These are phyloP conservation scores for Bolboschoenus planiculmis DNA, from an alignment of 176 grass and related monocot species.

Conservation along the genomic window DNA sequence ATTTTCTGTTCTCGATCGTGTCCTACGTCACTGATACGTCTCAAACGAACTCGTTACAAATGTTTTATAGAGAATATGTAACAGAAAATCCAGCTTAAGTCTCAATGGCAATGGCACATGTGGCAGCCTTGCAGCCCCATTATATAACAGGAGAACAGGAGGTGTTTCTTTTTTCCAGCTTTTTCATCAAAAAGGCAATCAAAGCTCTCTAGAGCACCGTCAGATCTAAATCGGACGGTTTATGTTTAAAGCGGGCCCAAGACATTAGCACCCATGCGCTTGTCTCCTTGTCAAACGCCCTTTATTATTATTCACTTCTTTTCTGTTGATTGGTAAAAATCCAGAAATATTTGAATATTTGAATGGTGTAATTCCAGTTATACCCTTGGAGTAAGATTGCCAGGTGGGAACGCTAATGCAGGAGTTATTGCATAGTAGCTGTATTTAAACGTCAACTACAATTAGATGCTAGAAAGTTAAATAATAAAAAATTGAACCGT, in stretches of 20 bases:
- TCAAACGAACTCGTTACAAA: not conserved
- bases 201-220: not conserved
- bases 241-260: constrained; percentile 24
- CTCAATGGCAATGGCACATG: not conserved
- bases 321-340: not conserved
- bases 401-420: not conserved
- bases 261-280: constrained; percentile 15
- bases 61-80: not conserved
- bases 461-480: too few relatives aligned
- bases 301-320: not conserved
- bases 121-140: constrained; percentile 13
- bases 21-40: not conserved
- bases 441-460: not conserved
- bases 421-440: not conserved
- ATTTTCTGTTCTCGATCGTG: not conserved
- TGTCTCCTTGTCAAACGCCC: constrained; percentile 3
- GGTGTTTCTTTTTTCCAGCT: not conserved
- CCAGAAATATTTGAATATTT: not conserved
- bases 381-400: not conserved
- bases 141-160: not conserved
- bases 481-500: too few relatives aligned
- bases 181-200: constrained; percentile 22
- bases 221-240: constrained; percentile 34
- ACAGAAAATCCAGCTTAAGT: not conserved
- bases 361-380: not conserved